phyloP scores from a whole-genome alignment of 2,329 filamentous ascomycete species.

The Phoma sp. region DNA sequence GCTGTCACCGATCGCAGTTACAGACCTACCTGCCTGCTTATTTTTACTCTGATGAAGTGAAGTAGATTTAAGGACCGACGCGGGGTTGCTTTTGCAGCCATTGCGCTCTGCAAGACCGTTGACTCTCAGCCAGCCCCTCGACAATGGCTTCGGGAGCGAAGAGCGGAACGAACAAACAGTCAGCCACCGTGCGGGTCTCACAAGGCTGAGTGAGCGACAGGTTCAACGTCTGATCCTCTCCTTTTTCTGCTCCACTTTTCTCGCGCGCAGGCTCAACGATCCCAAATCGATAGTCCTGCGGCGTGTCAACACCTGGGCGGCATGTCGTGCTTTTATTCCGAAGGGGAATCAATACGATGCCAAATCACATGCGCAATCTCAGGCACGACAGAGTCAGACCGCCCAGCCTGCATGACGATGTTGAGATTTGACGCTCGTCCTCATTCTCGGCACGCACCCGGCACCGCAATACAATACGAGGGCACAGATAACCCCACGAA shows the following conservation, averaged over 20 bases:
- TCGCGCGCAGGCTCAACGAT: background rate
- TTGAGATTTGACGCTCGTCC: conserved; percentile 14
- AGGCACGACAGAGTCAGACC: conserved; percentile 4
- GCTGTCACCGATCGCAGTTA: too few relatives aligned
- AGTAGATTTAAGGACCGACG: background rate
- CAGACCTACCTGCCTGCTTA: too few relatives aligned
- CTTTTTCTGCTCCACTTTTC: conserved; percentile 15
- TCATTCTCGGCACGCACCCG: conserved; percentile 14
- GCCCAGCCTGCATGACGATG: conserved; percentile 17
- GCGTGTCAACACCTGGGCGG: conserved; percentile 8
- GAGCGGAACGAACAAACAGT: conserved; percentile 4
- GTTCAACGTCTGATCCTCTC: conserved; percentile 9
- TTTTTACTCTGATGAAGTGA: background rate
- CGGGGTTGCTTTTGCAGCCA: background rate
- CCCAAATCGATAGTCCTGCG: conserved; percentile 22
- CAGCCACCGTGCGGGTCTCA: conserved; percentile 2
- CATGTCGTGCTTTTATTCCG: conserved; percentile 4
- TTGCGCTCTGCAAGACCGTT: conserved; percentile 3
- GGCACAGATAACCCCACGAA: conserved; percentile 10
- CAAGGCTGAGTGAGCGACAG: conserved; percentile 10
- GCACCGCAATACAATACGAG: conserved; percentile 16
- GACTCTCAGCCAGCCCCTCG: conserved; percentile 9
- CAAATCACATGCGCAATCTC: conserved; percentile 21
- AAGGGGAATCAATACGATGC: conserved; percentile 4
- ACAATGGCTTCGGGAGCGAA: conserved; percentile 4